phyloP scores from a whole-genome alignment of 768 basidiomycete species.

The Pilatotrama ljubarskyi region DNA sequence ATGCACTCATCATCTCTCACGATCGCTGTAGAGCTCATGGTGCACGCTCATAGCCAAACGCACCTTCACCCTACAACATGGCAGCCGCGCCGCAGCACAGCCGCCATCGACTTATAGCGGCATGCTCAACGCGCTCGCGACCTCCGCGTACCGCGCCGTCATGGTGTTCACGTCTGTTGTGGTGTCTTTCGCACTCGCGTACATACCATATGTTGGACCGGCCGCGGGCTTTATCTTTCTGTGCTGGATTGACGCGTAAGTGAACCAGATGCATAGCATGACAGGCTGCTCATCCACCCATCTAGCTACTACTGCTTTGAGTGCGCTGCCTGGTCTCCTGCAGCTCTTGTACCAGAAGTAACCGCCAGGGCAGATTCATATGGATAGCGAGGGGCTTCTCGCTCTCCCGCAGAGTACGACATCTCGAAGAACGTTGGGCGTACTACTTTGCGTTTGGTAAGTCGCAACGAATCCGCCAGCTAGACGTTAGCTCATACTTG shows the following conservation, averaged over 20 bases:
- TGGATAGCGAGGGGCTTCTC: slow-evolving; percentile 78
- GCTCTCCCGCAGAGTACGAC: slow-evolving; percentile 63
- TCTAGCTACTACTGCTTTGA: slow-evolving; percentile 88
- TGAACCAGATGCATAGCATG: slow-evolving; percentile 25
- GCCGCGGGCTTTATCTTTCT: slow-evolving; percentile 66
- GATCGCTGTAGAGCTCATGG: slow-evolving; percentile 64
- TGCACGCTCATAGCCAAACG: slow-evolving; percentile 75
- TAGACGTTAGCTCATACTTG: background rate
- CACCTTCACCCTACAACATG: slow-evolving; percentile 70
- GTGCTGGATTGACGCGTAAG: slow-evolving; percentile 88
- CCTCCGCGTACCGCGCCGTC: slow-evolving; percentile 77
- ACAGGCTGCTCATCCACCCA: background rate
- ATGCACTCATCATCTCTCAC: slow-evolving; percentile 11
- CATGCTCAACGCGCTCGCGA: slow-evolving; percentile 71
- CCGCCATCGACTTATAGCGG: slow-evolving; percentile 65
- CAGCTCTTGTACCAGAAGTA: background rate
- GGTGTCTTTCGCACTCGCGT: slow-evolving; percentile 62
- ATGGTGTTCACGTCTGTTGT: slow-evolving; percentile 79
- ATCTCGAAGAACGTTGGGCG: slow-evolving; percentile 87
- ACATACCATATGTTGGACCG: slow-evolving; percentile 66
- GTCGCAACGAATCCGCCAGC: slow-evolving; percentile 14
- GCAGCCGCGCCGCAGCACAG: slow-evolving; percentile 51
- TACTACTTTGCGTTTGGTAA: slow-evolving; percentile 84
- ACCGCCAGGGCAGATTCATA: slow-evolving; percentile 53
- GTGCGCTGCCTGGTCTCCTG: slow-evolving; percentile 40